These are phyloP conservation scores for Trichosporon ovoides DNA, from an alignment of 1,284 basidiomycete genomes.

Conservation along the genomic window DNA sequence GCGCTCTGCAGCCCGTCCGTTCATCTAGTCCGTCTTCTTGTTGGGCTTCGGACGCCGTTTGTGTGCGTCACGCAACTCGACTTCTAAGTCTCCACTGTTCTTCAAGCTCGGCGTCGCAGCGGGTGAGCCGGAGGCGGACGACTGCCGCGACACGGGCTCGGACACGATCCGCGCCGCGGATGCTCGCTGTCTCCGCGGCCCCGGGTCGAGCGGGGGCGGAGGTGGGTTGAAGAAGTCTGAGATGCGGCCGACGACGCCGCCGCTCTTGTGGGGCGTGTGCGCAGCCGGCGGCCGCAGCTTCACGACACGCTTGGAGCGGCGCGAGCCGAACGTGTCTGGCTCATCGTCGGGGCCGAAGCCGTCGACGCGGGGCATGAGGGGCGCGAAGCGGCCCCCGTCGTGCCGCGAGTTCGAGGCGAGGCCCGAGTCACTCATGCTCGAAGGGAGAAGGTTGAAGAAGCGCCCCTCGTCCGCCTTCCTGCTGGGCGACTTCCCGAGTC, in stretches of 20 bases:
- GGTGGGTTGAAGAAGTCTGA: slow-evolving; percentile 14
- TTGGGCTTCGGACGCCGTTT: background rate
- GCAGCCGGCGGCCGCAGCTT: slow-evolving; percentile 14
- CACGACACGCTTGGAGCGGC: slow-evolving; percentile 6
- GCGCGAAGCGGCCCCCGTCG: slow-evolving; percentile 5
- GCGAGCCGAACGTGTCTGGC: background rate
- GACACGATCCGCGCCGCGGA: background rate
- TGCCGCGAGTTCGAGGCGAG: background rate
- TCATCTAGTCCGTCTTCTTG: slow-evolving; percentile 17
- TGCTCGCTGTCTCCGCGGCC: background rate
- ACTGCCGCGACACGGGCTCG: background rate
- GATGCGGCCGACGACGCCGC: slow-evolving; percentile 6
- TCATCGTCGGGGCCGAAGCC: background rate
- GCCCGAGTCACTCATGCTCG: background rate
- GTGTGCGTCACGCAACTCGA: slow-evolving; percentile 14
- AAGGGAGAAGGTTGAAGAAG: slow-evolving; percentile 6
- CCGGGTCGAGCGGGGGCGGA: slow-evolving; percentile 11
- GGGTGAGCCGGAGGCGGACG: background rate
- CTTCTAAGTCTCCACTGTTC: background rate
- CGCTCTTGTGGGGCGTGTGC: background rate
- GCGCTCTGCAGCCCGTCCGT: too few species aligned
- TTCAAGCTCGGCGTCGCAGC: background rate
- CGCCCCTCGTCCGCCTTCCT: slow-evolving; percentile 22
- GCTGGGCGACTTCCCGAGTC: background rate
- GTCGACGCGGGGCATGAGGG: slow-evolving; percentile 4